Percentiles rank a stretch among this genome's conserved stretches.
These are phyloP conservation scores for Lachancea quebecensis DNA, from an alignment of 805 yeast species.

Conservation along the genomic window DNA sequence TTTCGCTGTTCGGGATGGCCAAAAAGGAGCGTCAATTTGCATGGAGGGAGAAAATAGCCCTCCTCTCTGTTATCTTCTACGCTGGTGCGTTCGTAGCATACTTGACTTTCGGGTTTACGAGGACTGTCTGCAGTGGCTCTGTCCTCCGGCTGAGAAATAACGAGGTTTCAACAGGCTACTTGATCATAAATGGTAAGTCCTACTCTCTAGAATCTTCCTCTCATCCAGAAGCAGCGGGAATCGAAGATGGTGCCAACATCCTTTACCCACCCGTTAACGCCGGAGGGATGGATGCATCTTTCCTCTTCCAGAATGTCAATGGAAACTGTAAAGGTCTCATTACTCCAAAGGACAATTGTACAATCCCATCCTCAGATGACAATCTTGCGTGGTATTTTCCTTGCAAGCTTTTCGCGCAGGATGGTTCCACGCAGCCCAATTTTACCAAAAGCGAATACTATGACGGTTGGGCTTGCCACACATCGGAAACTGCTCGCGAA, in stretches of 20 bases:
- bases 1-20: constrained; percentile 67
- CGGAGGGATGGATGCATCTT: constrained; percentile 80
- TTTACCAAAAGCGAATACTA: constrained; percentile 52
- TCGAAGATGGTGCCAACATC: constrained; percentile 59
- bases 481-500: constrained; percentile 59
- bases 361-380: constrained; percentile 62
- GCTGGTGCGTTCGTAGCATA: constrained; percentile 77
- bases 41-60: constrained; percentile 93
- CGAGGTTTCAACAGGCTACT: constrained; percentile 50
- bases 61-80: constrained; percentile 64
- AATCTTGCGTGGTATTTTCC: constrained; percentile 95
- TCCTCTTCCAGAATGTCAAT: constrained; percentile 85
- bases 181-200: constrained; percentile 78
- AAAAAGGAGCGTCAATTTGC: constrained; percentile 83
- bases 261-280: constrained; percentile 82
- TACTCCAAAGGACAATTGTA: constrained; percentile 55
- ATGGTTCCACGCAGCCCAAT: constrained; percentile 67
- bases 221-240: constrained; percentile 82
- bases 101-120: constrained; percentile 84
- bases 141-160: constrained; percentile 48
- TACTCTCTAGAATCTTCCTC: constrained; percentile 61
- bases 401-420: constrained; percentile 61
- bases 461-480: constrained; percentile 88
- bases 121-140: constrained; percentile 59
- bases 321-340: constrained; percentile 81